These are phyloP conservation scores for Thalassiosira mediterranea DNA, from an alignment of 352 stramenopile species.

Conservation along the genomic window DNA sequence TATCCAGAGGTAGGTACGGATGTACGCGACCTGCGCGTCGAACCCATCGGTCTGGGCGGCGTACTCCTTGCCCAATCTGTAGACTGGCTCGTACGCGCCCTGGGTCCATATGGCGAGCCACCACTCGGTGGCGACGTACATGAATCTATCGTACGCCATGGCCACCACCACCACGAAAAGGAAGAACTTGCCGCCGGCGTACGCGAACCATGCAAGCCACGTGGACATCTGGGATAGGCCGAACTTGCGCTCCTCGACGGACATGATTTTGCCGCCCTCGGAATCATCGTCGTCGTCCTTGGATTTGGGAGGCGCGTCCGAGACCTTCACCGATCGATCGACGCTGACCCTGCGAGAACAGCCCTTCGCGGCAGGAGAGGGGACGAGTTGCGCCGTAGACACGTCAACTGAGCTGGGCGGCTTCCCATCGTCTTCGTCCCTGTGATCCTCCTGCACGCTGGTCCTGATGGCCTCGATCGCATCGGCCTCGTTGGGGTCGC, in stretches of 20 bases:
- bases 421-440: constrained; percentile 7
- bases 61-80: constrained; percentile 61
- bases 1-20: constrained; percentile 60
- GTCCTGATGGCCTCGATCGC: constrained; percentile 42
- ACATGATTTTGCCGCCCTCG: constrained; percentile 60
- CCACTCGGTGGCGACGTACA: constrained; percentile 79
- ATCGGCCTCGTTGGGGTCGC: constrained; percentile 36
- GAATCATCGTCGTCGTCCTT: constrained; percentile 14
- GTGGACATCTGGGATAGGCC: constrained; percentile 73
- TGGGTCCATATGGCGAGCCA: constrained; percentile 80
- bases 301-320: constrained; percentile 1
- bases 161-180: constrained; percentile 61
- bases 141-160: constrained; percentile 73
- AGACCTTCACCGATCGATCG: no score
- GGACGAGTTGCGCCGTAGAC: no score
- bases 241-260: constrained; percentile 72
- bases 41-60: constrained; percentile 63
- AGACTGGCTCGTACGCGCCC: constrained; percentile 42
- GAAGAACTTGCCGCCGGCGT: constrained; percentile 73
- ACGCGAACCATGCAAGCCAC: constrained; percentile 80
- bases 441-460: constrained; percentile 29
- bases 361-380: no score
- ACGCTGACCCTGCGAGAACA: no score
- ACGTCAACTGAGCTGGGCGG: background rate
- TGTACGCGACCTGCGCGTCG: constrained; percentile 63